Base-by-base conservation (phyloP, 768 basidiomycete genomes). In the Leccinum rimulosum region DNA sequence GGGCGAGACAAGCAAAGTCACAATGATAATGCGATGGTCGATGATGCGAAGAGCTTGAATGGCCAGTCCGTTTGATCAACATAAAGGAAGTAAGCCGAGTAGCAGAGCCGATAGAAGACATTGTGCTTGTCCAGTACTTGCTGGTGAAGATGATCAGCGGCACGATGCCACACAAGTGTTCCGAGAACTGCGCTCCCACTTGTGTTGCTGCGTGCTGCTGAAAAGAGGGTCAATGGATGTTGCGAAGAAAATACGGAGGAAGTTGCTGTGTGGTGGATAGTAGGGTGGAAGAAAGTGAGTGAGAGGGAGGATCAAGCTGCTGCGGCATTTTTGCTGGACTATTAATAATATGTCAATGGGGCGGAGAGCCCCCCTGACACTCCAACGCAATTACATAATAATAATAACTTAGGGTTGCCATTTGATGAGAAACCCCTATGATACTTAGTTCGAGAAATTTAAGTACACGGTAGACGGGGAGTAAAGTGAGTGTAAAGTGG, bases 161-260 rank as follows among this genome's bases (percentile, higher is more conserved):
- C 64, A 70, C 65, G 59, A 53, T 19, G 52, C 57, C 64, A 54
- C 38, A 72, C 75, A 72, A 73, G 75, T 70, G 75, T 78, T 73
- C 58, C 69, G 76, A 81, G 80, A 60, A 79, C 78, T 71, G 66
- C 80, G 78, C 80, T 80, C 78, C 74, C 77, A 70, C 73, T 70
- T 68, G 72, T 72, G 62, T 54, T 61, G 59, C 59, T 14, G 57
- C 47, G 68, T 66, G 64, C 57, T 63, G 51, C 55, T 4, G 3
- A 19, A 12, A 28, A 49, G 27, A 53, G 40, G 7, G 35, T 3
- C 15, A n/a, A 17, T 28, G 25, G 30, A 30, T 14, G 33, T 25
- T 28, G 38, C 3, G n/a, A 15, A 31, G 19, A 45, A 45, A 3
- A 22, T 45, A 45, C 10, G 10, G 11, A 45, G 19, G 19, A 22